Evolutionary conservation across 2,329 filamentous ascomycete species (phyloP), one percentile per base, ranked within the genome.

Genomic region (Aureobasidium namibiae): DNA sequence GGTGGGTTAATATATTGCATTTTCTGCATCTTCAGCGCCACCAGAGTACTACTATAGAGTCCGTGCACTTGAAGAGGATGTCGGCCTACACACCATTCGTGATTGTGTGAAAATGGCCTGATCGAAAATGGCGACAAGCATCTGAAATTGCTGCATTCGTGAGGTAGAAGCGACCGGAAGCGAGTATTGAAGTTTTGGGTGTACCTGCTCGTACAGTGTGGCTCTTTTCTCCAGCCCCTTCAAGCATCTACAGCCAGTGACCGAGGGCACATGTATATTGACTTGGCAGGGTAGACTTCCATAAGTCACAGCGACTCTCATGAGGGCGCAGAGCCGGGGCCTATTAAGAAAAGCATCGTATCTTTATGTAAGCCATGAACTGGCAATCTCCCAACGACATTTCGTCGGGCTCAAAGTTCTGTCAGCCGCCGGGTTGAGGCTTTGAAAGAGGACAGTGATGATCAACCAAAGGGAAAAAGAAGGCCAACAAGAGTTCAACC

Each of bases 1-100:
- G 39, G 50, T 52, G 48, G 50, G 50, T 54, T 31, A 54, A 54
- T 54, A 41, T 54, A 54, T 54, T 54, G 50, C 50, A 42, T 54
- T 39, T 52, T 3, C 23, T 41, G 48, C 48, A 52, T 52, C 21
- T 39, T 21, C 48, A 21, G 24, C 48, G 34, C 48, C 48, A 52
- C 48, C n/a, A 4, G 16, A 26, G 11, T 36, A 23, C 24, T 50
- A 34, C 24, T 29, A 26, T n/a, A 39, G 38, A 54, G 50, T n/a
- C 50, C 36, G 50, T 54, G 50, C 50, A 18, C 50, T 52, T 31
- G 21, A 16, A 39, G 16, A 34, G 26, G 16, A 39, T 24, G 23
- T n/a, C 31, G 26, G 45, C 33, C 13, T 50, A 33, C 34, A 29
- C 33, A 39, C 21, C 33, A 39, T 26, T 14, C 16, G 44, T 29